These are phyloP conservation scores for Lasiosphaeria hispida DNA, from an alignment of 495 filamentous ascomycete genomes.

Conservation along the genomic window DNA sequence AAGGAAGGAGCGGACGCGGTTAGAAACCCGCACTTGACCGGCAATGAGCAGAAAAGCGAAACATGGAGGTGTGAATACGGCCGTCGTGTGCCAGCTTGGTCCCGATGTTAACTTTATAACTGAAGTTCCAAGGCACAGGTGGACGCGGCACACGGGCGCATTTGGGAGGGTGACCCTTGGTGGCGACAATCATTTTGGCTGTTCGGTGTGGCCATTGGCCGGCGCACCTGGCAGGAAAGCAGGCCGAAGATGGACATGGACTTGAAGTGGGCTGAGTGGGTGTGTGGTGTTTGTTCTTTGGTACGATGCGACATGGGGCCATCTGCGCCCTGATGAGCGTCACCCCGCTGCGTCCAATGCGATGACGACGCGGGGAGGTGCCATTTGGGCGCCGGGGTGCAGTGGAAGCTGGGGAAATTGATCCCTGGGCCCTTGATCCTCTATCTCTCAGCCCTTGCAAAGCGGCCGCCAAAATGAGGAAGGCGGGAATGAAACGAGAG, in stretches of 20 bases:
- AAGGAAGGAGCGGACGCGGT: conserved; percentile 3
- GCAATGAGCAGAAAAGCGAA: background rate
- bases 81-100: background rate
- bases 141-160: background rate
- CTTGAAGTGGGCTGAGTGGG: background rate
- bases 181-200: background rate
- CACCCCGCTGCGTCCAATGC: conserved; percentile 3
- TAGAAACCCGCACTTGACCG: conserved; percentile 1
- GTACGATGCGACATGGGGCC: conserved; percentile 15
- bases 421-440: no score
- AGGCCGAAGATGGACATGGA: background rate
- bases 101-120: conserved; percentile 1
- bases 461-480: no score
- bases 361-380: conserved; percentile 11
- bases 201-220: background rate
- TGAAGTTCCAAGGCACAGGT: background rate
- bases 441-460: no score
- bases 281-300: background rate
- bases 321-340: conserved; percentile 5
- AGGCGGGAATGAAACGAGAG: no score
- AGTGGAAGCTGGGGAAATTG: no score
- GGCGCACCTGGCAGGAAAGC: background rate
- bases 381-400: no score
- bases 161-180: background rate
- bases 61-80: background rate